Evolutionary conservation across 2,329 filamentous ascomycete genomes (phyloP).

Genomic region (Lasiodiplodia gonubiensis): DNA sequence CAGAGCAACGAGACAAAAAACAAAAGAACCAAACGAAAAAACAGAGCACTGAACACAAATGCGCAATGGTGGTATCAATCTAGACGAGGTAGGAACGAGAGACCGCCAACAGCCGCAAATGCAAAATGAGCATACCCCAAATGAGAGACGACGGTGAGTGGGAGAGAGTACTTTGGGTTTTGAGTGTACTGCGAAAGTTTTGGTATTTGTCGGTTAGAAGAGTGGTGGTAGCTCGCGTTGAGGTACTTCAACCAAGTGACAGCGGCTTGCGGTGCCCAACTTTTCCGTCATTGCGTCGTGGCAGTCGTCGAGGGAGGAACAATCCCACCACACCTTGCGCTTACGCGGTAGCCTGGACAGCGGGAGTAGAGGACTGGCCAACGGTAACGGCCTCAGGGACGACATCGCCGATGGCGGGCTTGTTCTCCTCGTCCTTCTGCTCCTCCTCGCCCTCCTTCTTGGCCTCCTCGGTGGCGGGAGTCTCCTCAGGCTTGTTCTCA

Average conservation of each 20-base stretch:
- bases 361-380: constrained; percentile 46
- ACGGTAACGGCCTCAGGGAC: constrained; percentile 48
- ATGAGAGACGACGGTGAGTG: constrained; percentile 38
- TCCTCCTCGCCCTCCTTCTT: constrained; percentile 35
- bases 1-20: constrained; percentile 42
- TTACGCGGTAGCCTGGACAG: constrained; percentile 51
- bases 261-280: constrained; percentile 46
- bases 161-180: constrained; percentile 28
- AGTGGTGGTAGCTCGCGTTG: constrained; percentile 38
- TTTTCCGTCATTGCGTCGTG: constrained; percentile 53
- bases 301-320: constrained; percentile 45
- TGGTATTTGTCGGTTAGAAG: constrained; percentile 38
- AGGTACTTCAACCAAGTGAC: constrained; percentile 47
- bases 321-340: constrained; percentile 51
- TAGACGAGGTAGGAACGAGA: constrained; percentile 28
- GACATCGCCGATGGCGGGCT: constrained; percentile 47
- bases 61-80: constrained; percentile 29
- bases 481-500: constrained; percentile 37
- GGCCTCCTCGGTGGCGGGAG: constrained; percentile 36
- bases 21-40: constrained; percentile 33
- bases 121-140: constrained; percentile 42
- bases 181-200: constrained; percentile 40
- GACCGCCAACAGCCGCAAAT: constrained; percentile 42
- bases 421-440: constrained; percentile 32
- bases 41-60: constrained; percentile 33